Evolutionary conservation across 2,329 filamentous ascomycete genomes (phyloP), one percentile per base, ranked within the genome.

Genomic region (Talaromyces albobiverticillius): DNA sequence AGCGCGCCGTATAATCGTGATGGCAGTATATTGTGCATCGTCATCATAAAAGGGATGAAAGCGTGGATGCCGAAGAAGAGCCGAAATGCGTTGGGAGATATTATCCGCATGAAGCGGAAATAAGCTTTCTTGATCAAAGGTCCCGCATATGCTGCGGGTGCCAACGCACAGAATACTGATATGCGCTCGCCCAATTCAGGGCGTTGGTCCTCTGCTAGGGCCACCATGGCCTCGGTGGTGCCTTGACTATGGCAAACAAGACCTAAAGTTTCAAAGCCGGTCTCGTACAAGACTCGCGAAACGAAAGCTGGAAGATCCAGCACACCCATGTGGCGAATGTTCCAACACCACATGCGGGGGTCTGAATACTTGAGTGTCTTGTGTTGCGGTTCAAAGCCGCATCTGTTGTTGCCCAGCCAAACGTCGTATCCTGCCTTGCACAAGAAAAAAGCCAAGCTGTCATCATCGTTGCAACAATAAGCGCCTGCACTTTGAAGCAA

Each of bases 271-370:
- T 83, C 77, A 64, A 95, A 96, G 0, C 88, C 86, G 0, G 92
- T 96, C 72, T 95, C 88, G 36, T 79, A 80, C 2, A 96, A 79
- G 1, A 96, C 89, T 5, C 89, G 84, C 0, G 87, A 89, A 1
- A 88, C 82, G 31, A 96, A 79, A 0, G 92, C 91, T 0, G 92
- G 82, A 2, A 97, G 79, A 67, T 97, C 93, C 66, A 95, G 84
- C 1, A 92, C 86, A 3, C 91, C 93, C 88, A 96, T 95, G 65
- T 96, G 90, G 0, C 89, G 84, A 53, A 96, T 95, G 61, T 95
- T 95, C 93, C 93, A 97, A 38, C 86, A 85, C 93, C 93, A 96
- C 89, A 96, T 95, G 26, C 91, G 83, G 1, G 93, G 92, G 65
- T 97, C 93, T 3, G 76, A 76, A 60, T 88, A 85, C 2, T 82